Percentiles rank a stretch among this genome's conserved stretches.
Conservation (phyloP, 108 stramenopile genomes). For the Cyclotella cryptica region DNA sequence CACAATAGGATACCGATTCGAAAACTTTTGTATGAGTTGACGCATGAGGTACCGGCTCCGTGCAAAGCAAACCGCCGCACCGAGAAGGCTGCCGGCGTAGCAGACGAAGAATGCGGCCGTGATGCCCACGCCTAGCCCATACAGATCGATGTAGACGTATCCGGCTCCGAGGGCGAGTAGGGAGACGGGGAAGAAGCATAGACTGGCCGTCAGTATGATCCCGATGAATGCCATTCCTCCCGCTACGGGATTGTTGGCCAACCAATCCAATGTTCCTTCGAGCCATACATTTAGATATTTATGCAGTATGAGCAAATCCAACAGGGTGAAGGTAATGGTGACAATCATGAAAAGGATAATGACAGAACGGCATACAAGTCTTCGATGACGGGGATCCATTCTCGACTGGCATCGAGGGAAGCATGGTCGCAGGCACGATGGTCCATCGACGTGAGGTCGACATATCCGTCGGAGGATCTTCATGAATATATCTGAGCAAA, state of each 20-base stretch:
- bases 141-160: conserved; percentile 46
- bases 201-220: conserved; percentile 30
- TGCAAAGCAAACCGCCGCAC: conserved; percentile 49
- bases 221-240: conserved; percentile 45
- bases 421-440: conserved; percentile 5
- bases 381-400: conserved; percentile 24
- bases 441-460: conserved; percentile 26
- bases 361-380: conserved; percentile 37
- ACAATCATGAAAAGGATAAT: conserved; percentile 56
- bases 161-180: conserved; percentile 45
- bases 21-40: conserved; percentile 37
- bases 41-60: conserved; percentile 51
- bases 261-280: conserved; percentile 20
- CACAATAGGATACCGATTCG: conserved; percentile 50
- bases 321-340: conserved; percentile 45
- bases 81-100: conserved; percentile 39
- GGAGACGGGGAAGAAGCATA: conserved; percentile 48
- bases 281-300: conserved; percentile 46
- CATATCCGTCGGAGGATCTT: conserved; percentile 19
- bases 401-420: neutral
- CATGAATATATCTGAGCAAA: conserved; percentile 9
- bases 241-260: conserved; percentile 22
- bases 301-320: conserved; percentile 49
- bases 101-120: conserved; percentile 45
- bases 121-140: conserved; percentile 40